Base-by-base conservation (phyloP, 2,329 filamentous ascomycete species). In the Epichloe amarillans region DNA sequence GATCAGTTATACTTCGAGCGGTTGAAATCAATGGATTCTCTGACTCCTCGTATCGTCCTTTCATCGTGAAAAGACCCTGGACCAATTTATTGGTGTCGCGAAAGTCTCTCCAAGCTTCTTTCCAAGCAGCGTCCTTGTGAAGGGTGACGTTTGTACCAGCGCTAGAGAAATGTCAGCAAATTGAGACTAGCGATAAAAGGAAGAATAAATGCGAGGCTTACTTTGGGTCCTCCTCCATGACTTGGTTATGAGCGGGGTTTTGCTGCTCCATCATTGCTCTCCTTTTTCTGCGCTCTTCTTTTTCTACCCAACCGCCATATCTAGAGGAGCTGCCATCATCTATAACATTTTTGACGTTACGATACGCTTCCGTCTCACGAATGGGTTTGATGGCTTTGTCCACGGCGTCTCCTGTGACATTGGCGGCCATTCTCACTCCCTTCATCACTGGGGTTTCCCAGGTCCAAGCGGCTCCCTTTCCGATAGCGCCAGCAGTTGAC, bases 31-130 rank as follows among this genome's bases (percentile, higher is more conserved):
- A 76, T 6, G 93, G 91, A 67, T 98, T 98, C 64, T 98, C 93
- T 11, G 93, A 97, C 70, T 98, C 93, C 58, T 95, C 85, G 71
- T 97, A 97, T 51, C 83, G 83, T 51, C 80, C 82, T 69, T 91
- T 90, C 70, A 95, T 80, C 64, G 76, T 82, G 70, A 95, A 96
- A 54, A 96, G 72, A 52, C 85, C 83, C 69, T 96, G 91, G 66
- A 95, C 87, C 53, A 96, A 70, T 59, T 85, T 88, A 69, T 84
- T 95, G 57, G 82, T 82, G 66, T 98, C 93, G 56, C 86, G 84
- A 79, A 97, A 98, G 48, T 93, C 86, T 61, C 84, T 82, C 93
- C 93, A 98, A n/a, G 89, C 88, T 67, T 97, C 91, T 71, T 95
- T 96, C 88, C 91, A 97, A 21, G 86, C 87, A 14, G 93, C 84